Evolutionary conservation across 108 stramenopile genomes (phyloP).

Genomic region (Pseudonitzschia multistriata): DNA sequence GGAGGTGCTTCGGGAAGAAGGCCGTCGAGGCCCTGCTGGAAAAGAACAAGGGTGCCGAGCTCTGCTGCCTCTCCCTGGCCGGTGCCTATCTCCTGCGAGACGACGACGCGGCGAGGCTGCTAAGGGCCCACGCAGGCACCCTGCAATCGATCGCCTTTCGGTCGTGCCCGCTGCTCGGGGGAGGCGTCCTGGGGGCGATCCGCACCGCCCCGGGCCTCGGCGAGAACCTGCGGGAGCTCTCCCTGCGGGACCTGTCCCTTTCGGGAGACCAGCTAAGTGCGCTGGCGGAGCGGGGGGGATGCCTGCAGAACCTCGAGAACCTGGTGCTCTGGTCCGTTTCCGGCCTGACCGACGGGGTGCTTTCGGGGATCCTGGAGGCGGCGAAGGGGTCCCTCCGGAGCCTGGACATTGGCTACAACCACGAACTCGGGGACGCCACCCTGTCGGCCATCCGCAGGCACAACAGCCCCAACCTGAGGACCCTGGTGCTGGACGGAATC

Average conservation of each 20-base stretch:
- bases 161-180: conserved; percentile 69
- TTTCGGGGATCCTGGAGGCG: conserved; percentile 42
- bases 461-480: conserved; percentile 45
- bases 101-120: conserved; percentile 53
- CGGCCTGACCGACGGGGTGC: conserved; percentile 49
- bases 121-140: conserved; percentile 43
- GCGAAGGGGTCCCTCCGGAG: conserved; percentile 48
- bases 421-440: conserved; percentile 60
- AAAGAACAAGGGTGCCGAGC: conserved; percentile 9
- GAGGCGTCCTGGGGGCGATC: conserved; percentile 44
- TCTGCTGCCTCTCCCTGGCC: conserved; percentile 65
- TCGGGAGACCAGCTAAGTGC: conserved; percentile 39
- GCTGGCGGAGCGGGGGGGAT: conserved; percentile 37
- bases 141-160: conserved; percentile 70
- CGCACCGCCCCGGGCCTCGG: neutral
- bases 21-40: conserved; percentile 49
- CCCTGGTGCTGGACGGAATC: conserved; percentile 54
- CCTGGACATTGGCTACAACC: conserved; percentile 62
- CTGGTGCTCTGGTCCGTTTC: conserved; percentile 54
- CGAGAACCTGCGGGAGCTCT: conserved; percentile 53
- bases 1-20: conserved; percentile 69
- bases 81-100: conserved; percentile 80
- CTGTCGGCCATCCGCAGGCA: conserved; percentile 63
- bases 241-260: conserved; percentile 59
- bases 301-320: conserved; percentile 55